Percentiles rank a stretch among this genome's conserved stretches.
Conservation (phyloP, 73 alveolate genomes). For the Blepharisma japonicum region DNA sequence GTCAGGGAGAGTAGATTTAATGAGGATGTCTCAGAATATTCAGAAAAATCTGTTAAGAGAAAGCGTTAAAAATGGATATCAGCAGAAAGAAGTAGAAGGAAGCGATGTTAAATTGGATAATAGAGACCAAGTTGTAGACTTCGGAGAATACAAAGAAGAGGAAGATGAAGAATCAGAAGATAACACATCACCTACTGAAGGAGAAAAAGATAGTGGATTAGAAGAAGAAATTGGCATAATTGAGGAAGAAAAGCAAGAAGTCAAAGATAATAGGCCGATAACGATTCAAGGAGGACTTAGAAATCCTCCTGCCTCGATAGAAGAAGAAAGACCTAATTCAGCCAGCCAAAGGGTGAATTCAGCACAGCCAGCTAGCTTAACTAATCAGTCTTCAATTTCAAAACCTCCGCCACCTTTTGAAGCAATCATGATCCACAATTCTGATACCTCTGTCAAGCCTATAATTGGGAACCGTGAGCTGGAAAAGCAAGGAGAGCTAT, state of each 20-base stretch:
- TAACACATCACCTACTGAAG: conserved; percentile 27
- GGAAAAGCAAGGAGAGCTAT: conserved; percentile 74
- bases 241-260: neutral
- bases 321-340: conserved; percentile 8
- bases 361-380: neutral
- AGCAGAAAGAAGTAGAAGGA: conserved; percentile 33
- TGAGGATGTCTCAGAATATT: conserved; percentile 50
- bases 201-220: conserved; percentile 16
- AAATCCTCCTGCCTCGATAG: neutral
- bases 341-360: neutral
- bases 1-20: conserved; percentile 34
- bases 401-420: conserved; percentile 55
- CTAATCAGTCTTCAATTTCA: neutral
- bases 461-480: conserved; percentile 94
- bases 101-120: conserved; percentile 60
- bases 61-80: conserved; percentile 32
- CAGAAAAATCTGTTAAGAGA: conserved; percentile 62
- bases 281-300: conserved; percentile 7
- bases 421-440: conserved; percentile 78
- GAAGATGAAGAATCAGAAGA: conserved; percentile 47
- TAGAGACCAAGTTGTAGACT: conserved; percentile 53
- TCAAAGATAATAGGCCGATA: conserved; percentile 26
- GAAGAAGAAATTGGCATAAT: conserved; percentile 23
- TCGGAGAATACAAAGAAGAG: conserved; percentile 62
- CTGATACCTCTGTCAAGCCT: conserved; percentile 96